These are phyloP conservation scores for Naganishia liquefaciens DNA, from an alignment of 1,284 basidiomycete genomes.

Conservation along the genomic window DNA sequence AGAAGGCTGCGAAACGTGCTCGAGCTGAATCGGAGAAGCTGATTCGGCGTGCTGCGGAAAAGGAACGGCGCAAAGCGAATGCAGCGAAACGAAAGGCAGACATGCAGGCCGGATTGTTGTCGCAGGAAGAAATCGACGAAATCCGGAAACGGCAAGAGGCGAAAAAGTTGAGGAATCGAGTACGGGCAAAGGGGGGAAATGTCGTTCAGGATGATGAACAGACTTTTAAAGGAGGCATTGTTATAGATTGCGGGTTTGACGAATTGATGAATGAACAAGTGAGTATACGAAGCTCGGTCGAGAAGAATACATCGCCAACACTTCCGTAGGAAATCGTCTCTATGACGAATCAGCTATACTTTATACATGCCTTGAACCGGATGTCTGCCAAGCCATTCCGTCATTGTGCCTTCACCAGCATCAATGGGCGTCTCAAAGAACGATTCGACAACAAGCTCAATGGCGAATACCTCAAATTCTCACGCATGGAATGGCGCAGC, in stretches of 20 bases:
- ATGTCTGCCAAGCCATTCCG: constrained; percentile 69
- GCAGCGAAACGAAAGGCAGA: constrained; percentile 60
- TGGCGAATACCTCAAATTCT: constrained; percentile 75
- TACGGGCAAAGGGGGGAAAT: constrained; percentile 44
- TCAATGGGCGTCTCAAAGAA: constrained; percentile 67
- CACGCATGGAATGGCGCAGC: constrained; percentile 75
- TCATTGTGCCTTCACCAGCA: constrained; percentile 72
- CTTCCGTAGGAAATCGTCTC: constrained; percentile 76
- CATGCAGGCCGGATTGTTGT: constrained; percentile 38
- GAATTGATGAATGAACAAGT: constrained; percentile 92
- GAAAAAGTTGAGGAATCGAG: constrained; percentile 58
- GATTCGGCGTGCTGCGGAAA: constrained; percentile 70
- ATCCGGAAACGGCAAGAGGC: constrained; percentile 52
- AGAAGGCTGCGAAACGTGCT: constrained; percentile 70
- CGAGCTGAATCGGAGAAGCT: constrained; percentile 67
- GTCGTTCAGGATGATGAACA: constrained; percentile 51
- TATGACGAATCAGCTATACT: constrained; percentile 81
- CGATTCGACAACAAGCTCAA: constrained; percentile 71
- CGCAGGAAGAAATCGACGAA: constrained; percentile 35
- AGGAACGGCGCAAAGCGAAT: constrained; percentile 52
- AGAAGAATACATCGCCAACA: constrained; percentile 5
- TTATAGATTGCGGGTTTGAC: constrained; percentile 93
- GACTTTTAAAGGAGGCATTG: constrained; percentile 66
- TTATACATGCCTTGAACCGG: constrained; percentile 83
- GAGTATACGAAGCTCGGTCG: constrained; percentile 44